Evolutionary conservation across 2,329 filamentous ascomycete genomes (phyloP).

Genomic region (Penicillium crustosum): DNA sequence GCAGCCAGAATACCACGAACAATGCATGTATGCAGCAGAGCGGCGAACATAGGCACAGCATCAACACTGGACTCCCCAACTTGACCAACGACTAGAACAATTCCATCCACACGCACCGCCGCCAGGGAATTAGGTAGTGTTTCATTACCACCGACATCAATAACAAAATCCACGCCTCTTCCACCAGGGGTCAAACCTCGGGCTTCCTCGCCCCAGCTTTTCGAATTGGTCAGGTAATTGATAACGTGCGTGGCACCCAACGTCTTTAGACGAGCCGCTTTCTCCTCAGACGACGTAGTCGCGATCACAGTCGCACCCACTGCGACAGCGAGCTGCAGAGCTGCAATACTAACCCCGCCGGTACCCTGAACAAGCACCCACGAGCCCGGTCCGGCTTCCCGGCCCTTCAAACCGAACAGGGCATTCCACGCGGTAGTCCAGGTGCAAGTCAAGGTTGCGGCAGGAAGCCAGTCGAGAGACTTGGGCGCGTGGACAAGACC

Average conservation of each 20-base stretch:
- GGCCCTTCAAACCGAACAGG: slow-evolving; percentile 11
- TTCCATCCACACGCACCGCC: background rate
- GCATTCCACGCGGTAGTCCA: slow-evolving; percentile 3
- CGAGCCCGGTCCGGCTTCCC: slow-evolving; percentile 39
- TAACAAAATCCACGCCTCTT: background rate
- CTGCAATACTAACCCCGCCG: slow-evolving; percentile 52
- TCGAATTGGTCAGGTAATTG: slow-evolving; percentile 52
- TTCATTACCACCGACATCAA: slow-evolving; percentile 1
- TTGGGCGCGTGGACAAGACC: background rate
- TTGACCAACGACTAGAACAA: background rate
- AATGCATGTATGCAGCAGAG: slow-evolving; percentile 28
- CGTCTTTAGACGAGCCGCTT: slow-evolving; percentile 51
- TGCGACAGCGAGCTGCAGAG: slow-evolving; percentile 40
- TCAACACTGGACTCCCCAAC: background rate
- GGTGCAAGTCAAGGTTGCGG: slow-evolving; percentile 12
- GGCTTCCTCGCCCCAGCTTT: slow-evolving; percentile 13
- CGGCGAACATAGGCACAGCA: slow-evolving; percentile 12
- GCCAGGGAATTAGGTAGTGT: background rate
- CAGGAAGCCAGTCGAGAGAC: background rate
- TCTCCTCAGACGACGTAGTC: slow-evolving; percentile 54
- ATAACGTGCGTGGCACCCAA: slow-evolving; percentile 57
- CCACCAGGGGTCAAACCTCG: slow-evolving; percentile 27
- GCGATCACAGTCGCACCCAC: slow-evolving; percentile 58
- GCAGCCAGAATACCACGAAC: slow-evolving; percentile 33
- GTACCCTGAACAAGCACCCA: slow-evolving; percentile 56